Conservation (phyloP, 2,329 filamentous ascomycete species). For the Alternaria brassicae region DNA sequence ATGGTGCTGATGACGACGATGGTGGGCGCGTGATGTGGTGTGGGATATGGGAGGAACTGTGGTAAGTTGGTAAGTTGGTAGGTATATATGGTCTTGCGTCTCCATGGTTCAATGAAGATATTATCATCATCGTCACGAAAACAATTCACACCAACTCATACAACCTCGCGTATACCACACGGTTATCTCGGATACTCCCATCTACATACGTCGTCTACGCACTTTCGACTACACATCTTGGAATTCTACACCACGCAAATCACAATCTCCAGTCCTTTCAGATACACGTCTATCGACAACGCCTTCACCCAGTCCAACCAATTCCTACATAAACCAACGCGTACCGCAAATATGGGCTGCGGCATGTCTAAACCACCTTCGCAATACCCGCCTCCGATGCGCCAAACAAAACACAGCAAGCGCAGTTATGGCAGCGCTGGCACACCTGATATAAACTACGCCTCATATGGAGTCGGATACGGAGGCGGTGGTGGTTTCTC, state of each 20-base stretch:
- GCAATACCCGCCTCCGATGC: constrained; percentile 21
- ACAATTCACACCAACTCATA: not conserved
- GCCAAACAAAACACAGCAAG: constrained; percentile 2
- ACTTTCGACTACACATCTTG: not conserved
- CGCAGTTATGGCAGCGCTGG: not conserved
- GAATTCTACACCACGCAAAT: not conserved
- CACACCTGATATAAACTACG: not conserved
- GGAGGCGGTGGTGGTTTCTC: constrained; percentile 12
- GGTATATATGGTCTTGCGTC: not conserved
- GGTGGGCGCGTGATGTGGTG: not conserved
- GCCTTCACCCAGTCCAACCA: not conserved
- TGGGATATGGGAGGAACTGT: not conserved
- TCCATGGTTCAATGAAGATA: not conserved
- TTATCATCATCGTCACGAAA: not conserved
- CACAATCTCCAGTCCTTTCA: not conserved
- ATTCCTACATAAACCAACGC: not conserved
- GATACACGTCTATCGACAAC: not conserved
- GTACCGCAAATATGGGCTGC: constrained; percentile 25
- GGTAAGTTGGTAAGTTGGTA: not conserved
- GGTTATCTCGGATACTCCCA: not conserved
- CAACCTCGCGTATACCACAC: not conserved
- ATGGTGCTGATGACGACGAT: not conserved
- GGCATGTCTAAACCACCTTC: constrained; percentile 22
- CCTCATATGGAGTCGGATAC: not conserved
- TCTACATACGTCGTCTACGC: too few relatives aligned